These are phyloP conservation scores for Astraeus odoratus DNA, from an alignment of 768 basidiomycete genomes.

Conservation along the genomic window DNA sequence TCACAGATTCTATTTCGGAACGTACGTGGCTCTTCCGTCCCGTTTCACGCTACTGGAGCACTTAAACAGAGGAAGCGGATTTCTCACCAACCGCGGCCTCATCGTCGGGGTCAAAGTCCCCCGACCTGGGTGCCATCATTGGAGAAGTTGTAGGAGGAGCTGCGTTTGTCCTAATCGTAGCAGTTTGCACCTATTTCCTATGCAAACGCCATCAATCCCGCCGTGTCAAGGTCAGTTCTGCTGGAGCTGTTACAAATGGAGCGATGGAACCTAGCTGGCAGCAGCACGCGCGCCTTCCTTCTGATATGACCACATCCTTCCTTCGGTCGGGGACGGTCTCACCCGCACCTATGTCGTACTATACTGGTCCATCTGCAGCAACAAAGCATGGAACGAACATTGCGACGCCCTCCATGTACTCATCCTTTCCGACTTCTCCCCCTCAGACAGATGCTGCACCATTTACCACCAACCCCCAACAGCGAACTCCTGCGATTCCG, in stretches of 20 bases:
- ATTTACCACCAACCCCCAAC: too few species aligned
- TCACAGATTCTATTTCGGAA: too few species aligned
- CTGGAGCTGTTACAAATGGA: not conserved
- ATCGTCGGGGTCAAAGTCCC: not conserved
- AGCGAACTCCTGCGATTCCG: too few species aligned
- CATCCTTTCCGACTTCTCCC: too few species aligned
- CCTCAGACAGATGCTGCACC: too few species aligned
- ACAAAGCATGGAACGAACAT: too few species aligned
- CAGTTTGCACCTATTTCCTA: constrained; percentile 1
- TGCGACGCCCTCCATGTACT: too few species aligned
- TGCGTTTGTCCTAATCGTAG: constrained; percentile 1
- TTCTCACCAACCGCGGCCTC: not conserved
- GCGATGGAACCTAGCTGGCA: too few species aligned
- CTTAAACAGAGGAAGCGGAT: not conserved
- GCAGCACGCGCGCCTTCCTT: not conserved
- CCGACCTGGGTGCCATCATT: constrained; percentile 1
- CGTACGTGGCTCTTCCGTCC: not conserved
- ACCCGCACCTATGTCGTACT: not conserved
- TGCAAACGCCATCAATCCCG: not conserved
- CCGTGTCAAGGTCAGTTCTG: not conserved
- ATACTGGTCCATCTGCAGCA: not conserved
- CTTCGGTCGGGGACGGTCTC: not conserved
- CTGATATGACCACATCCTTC: not conserved
- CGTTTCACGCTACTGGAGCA: not conserved
- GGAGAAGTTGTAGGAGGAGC: not conserved